Percentiles rank a stretch among this genome's conserved stretches.
Evolutionary conservation across 2,329 filamentous ascomycete genomes (phyloP).

Genomic region (Cladophialophora chaetospira): DNA sequence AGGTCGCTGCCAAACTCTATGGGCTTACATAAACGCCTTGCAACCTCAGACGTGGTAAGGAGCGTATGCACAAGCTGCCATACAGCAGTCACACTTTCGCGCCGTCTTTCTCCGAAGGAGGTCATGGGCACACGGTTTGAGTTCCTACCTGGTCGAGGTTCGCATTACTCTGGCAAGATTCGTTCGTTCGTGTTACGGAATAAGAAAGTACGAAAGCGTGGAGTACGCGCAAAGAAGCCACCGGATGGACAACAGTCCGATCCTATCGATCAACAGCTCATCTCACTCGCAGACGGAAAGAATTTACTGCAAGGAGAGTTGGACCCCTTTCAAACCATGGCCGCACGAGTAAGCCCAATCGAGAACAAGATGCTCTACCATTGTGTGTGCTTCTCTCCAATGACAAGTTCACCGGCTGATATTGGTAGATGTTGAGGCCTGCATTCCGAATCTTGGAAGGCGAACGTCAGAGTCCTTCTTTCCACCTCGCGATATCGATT

Average conservation of each 20-base stretch:
- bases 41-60: too few relatives aligned
- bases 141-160: neutral
- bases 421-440: neutral
- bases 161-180: neutral
- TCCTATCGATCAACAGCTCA: neutral
- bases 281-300: neutral
- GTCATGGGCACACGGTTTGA: neutral
- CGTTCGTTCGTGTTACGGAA: slow-evolving; percentile 6
- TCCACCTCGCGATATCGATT: slow-evolving; percentile 2
- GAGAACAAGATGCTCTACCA: slow-evolving; percentile 1
- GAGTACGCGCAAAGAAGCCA: neutral
- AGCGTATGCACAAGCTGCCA: too few relatives aligned
- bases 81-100: too few relatives aligned
- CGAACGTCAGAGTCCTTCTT: neutral
- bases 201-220: neutral
- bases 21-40: too few relatives aligned
- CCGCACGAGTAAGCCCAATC: neutral
- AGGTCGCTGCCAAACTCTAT: too few relatives aligned
- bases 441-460: neutral
- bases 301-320: slow-evolving; percentile 3
- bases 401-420: too few relatives aligned
- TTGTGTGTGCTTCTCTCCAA: too few relatives aligned
- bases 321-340: neutral
- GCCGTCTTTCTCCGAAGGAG: too few relatives aligned
- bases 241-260: neutral